phyloP scores from a whole-genome alignment of 257 asterid species.

The Ilex aquifolium region DNA sequence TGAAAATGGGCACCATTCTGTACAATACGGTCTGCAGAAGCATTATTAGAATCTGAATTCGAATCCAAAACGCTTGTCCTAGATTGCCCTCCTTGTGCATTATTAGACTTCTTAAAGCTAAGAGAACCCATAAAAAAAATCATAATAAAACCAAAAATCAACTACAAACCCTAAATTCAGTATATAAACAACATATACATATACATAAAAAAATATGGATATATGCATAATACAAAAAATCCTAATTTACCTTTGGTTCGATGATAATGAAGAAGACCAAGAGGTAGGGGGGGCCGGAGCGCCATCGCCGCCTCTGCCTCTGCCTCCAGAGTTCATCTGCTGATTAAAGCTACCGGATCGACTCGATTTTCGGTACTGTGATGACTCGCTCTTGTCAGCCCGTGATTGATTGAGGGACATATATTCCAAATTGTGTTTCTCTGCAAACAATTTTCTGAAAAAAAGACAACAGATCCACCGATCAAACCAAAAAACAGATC shows the following conservation, averaged over 20 bases:
- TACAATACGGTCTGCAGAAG: conserved; percentile 24
- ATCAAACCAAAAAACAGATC: too few species aligned
- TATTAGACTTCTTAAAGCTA: conserved; percentile 19
- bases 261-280: neutral
- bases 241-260: neutral
- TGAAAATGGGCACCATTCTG: conserved; percentile 62
- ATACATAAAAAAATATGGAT: neutral
- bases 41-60: conserved; percentile 31
- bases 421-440: conserved; percentile 19
- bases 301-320: neutral
- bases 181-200: too few species aligned
- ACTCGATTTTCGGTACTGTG: conserved; percentile 37
- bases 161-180: too few species aligned
- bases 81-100: conserved; percentile 16
- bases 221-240: neutral
- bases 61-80: conserved; percentile 29
- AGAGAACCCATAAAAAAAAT: neutral
- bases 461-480: too few species aligned
- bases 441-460: too few species aligned
- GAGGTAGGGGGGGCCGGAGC: neutral
- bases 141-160: neutral
- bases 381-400: conserved; percentile 47
- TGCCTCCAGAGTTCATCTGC: neutral
- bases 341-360: conserved; percentile 22
- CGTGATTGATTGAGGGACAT: conserved; percentile 61